Evolutionary conservation across 108 stramenopile species (phyloP).

Genomic region (Licmophora abbreviata): DNA sequence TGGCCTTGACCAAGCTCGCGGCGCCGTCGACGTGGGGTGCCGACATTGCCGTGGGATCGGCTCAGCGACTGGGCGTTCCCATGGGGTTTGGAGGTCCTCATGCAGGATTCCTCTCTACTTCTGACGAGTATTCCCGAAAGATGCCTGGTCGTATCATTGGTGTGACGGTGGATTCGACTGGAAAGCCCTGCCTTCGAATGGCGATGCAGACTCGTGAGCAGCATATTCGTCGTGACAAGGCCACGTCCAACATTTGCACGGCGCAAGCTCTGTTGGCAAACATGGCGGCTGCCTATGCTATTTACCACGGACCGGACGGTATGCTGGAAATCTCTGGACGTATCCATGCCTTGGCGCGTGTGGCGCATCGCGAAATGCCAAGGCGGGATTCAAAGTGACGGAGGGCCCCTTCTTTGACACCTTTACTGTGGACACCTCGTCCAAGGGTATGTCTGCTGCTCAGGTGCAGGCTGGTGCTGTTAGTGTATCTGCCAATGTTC

Average conservation of each 20-base stretch:
- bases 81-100: slow-evolving; percentile 99
- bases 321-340: slow-evolving; percentile 81
- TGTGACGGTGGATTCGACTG: slow-evolving; percentile 83
- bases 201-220: slow-evolving; percentile 99
- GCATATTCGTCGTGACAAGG: slow-evolving; percentile 98
- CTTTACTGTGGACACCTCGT: slow-evolving; percentile 71
- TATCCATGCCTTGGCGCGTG: slow-evolving; percentile 77
- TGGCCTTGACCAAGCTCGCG: slow-evolving; percentile 87
- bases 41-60: slow-evolving; percentile 97
- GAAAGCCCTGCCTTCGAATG: slow-evolving; percentile 96
- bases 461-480: slow-evolving; percentile 71
- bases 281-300: slow-evolving; percentile 98
- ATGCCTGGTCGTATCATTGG: slow-evolving; percentile 99
- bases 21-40: slow-evolving; percentile 92
- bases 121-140: slow-evolving; percentile 85
- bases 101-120: slow-evolving; percentile 95
- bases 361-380: slow-evolving; percentile 69
- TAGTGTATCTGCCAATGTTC: slow-evolving; percentile 84
- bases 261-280: slow-evolving; percentile 98
- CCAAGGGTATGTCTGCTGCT: slow-evolving; percentile 66
- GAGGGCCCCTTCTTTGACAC: slow-evolving; percentile 91
- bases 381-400: slow-evolving; percentile 62
- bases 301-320: slow-evolving; percentile 99
- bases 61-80: slow-evolving; percentile 98
- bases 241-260: slow-evolving; percentile 99